Percentiles rank a stretch among this genome's conserved stretches.
These are phyloP conservation scores for Staphylotrichum tortipilum DNA, from an alignment of 495 filamentous ascomycete species.

Conservation along the genomic window DNA sequence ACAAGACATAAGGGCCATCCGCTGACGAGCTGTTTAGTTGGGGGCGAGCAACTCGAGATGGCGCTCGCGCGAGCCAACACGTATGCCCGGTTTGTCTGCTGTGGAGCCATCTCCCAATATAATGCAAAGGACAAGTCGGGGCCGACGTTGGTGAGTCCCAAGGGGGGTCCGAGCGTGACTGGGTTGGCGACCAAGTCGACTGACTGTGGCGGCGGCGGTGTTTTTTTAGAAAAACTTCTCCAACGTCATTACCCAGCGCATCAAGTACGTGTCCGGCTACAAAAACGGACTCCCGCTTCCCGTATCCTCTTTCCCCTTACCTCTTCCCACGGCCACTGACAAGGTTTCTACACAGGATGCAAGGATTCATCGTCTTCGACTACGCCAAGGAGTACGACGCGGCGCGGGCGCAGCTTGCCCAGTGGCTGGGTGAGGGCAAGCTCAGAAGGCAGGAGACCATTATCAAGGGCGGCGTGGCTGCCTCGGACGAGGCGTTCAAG, in stretches of 20 bases:
- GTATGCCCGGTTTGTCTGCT: slow-evolving; percentile 51
- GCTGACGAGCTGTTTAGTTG: slow-evolving; percentile 34
- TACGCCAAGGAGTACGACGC: slow-evolving; percentile 30
- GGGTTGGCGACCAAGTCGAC: not conserved
- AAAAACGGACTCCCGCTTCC: too few relatives aligned
- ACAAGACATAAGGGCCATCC: too few relatives aligned
- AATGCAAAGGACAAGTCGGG: slow-evolving; percentile 26
- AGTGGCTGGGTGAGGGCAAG: slow-evolving; percentile 47
- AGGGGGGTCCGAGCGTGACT: too few relatives aligned
- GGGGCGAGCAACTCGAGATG: slow-evolving; percentile 55
- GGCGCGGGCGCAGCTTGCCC: slow-evolving; percentile 39
- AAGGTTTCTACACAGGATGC: slow-evolving; percentile 28
- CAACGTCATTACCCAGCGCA: slow-evolving; percentile 30
- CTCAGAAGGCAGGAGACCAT: slow-evolving; percentile 49
- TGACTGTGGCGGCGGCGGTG: not conserved
- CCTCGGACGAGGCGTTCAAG: slow-evolving; percentile 41
- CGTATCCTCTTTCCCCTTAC: not conserved
- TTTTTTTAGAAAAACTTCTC: slow-evolving; percentile 19
- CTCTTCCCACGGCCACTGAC: not conserved
- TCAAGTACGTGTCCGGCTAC: too few relatives aligned
- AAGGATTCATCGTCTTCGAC: slow-evolving; percentile 58
- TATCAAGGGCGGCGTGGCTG: slow-evolving; percentile 44
- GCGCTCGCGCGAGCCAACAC: slow-evolving; percentile 48
- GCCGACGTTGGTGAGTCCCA: slow-evolving; percentile 14
- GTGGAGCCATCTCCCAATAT: slow-evolving; percentile 44